These are phyloP conservation scores for Panicum hallii DNA, from an alignment of 202 grass and related monocot genomes.

Conservation along the genomic window DNA sequence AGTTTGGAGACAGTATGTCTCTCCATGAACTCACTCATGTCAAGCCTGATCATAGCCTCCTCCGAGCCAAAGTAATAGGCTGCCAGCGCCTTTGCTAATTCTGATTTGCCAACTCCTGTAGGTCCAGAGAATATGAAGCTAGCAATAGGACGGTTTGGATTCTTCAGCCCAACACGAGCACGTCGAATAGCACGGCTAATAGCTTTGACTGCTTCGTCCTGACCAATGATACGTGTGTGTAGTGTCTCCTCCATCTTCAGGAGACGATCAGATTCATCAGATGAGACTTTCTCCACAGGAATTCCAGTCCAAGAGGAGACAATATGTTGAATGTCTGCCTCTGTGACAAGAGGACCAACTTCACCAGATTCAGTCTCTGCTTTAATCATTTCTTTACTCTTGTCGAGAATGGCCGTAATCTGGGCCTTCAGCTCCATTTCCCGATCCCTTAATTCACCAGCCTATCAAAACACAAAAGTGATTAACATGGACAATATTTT, in stretches of 20 bases:
- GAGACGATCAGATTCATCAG: constrained; percentile 80
- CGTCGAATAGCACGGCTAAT: constrained; percentile 88
- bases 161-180: constrained; percentile 85
- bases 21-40: constrained; percentile 99
- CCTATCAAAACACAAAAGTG: constrained; percentile 53
- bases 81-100: constrained; percentile 81
- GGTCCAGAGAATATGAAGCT: constrained; percentile 95
- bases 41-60: constrained; percentile 90
- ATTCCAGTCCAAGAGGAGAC: constrained; percentile 92
- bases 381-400: constrained; percentile 83
- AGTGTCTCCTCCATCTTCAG: constrained; percentile 95
- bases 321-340: constrained; percentile 89
- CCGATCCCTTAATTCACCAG: constrained; percentile 69
- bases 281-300: constrained; percentile 85
- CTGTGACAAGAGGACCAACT: constrained; percentile 70
- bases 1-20: constrained; percentile 90
- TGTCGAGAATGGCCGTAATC: constrained; percentile 74
- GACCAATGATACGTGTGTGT: constrained; percentile 80
- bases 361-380: constrained; percentile 80
- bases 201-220: constrained; percentile 88
- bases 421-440: constrained; percentile 82
- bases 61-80: constrained; percentile 86
- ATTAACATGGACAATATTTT: constrained; percentile 14
- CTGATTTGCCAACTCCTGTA: constrained; percentile 91
- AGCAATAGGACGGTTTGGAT: constrained; percentile 83